Evolutionary conservation across 768 basidiomycete genomes (phyloP), one percentile per base, ranked within the genome.

Genomic region (Fomitopsis serialis): DNA sequence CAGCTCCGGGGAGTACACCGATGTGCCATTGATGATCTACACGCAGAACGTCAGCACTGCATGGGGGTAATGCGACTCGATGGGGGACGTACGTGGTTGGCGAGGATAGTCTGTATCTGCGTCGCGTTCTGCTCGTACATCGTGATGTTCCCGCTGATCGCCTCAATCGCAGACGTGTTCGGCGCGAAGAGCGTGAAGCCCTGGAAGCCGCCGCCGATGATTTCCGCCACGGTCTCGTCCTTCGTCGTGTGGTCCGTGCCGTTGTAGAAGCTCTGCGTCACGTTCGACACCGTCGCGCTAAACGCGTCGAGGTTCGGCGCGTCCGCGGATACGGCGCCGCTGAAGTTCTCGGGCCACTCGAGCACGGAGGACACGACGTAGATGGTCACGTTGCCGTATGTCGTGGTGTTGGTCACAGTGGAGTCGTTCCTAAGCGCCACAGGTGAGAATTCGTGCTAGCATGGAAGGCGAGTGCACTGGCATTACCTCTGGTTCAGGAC

Each of bases 101-200:
- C 62, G 12, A 87, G 58, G 10, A 89, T 55, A 23, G 67, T 68
- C 2, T 56, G 29, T 34, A 86, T 51, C 5, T 75, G 73, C 0
- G 79, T 76, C 22, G 59, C 45, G 59, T 87, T 88, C 23, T 70
- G 61, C 34, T 68, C 55, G 52, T 75, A 55, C 34, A 69, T 50
- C 27, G 71, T 37, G 47, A 74, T 58, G 2, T 61, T 53, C 42
- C 72, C 64, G 27, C 70, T 66, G 0, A 72, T 70, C 0, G 69
- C 64, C 36, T 61, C 61, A 29, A 87, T 51, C 6, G 80, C 85
- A 5, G 66, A 65, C 58, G 84, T 73, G 54, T 68, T 75, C 8
- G 89, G 88, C 3, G 82, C 78, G 61, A 90, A 89, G 37, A 89
- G 57, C 1, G 89, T 90, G 55, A 84, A 73, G 2, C 87, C 89